These are phyloP conservation scores for Blastobotrys malaysiensis DNA, from an alignment of 1,139 yeast genomes.

Conservation along the genomic window DNA sequence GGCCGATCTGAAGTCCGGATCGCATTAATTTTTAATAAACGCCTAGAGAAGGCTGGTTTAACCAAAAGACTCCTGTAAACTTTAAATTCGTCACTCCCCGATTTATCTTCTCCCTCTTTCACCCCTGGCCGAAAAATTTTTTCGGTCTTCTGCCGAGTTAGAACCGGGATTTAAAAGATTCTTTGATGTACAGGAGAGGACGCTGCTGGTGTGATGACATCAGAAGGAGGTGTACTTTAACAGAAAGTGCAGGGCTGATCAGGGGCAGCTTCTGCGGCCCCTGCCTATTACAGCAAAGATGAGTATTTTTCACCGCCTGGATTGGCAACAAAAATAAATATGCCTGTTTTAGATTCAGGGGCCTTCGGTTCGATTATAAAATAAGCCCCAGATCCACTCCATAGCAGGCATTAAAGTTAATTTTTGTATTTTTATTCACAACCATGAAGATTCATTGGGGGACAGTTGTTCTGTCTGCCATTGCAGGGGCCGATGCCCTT, in stretches of 20 bases:
- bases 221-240: background rate
- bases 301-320: background rate
- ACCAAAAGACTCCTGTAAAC: background rate
- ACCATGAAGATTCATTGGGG: background rate
- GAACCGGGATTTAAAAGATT: background rate
- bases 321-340: background rate
- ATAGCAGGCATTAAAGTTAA: background rate
- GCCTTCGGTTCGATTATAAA: background rate
- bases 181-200: background rate
- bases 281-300: background rate
- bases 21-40: background rate
- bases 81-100: background rate
- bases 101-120: no score
- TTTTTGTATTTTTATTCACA: background rate
- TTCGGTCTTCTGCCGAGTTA: no score
- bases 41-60: background rate
- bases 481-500: background rate
- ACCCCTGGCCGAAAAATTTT: no score
- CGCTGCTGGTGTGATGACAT: background rate
- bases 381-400: background rate
- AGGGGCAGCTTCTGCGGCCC: background rate
- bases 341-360: background rate
- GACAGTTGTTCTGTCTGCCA: background rate
- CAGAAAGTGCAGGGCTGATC: background rate
- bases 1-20: background rate